Conservation (phyloP, 208 protist species). For the Wallacemonas sp. region DNA sequence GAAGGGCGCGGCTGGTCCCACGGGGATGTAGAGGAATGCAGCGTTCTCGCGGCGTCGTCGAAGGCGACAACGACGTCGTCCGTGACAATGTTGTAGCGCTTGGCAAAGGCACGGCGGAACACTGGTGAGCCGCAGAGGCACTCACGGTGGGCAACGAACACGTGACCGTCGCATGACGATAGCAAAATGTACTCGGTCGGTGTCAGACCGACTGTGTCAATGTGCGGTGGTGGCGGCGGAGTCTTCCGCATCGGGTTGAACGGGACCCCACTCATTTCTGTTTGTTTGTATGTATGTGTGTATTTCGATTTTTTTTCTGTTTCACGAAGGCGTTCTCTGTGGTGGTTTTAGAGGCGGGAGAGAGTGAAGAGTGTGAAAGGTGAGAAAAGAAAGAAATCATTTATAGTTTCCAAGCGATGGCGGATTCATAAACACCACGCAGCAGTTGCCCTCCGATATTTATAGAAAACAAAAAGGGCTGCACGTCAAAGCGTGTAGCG, state of each 20-base stretch:
- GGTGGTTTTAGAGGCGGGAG: no score
- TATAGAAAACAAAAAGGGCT: no score
- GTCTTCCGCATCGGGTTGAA: conserved; percentile 91
- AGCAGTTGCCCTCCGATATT: no score
- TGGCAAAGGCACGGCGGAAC: conserved; percentile 53
- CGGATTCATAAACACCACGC: no score
- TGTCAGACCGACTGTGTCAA: conserved; percentile 64
- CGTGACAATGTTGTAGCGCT: conserved; percentile 32
- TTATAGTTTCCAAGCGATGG: no score
- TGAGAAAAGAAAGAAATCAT: no score
- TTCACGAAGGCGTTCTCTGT: no score
- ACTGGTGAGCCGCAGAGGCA: conserved; percentile 64
- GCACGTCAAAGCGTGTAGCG: no score
- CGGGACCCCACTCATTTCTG: conserved; percentile 44
- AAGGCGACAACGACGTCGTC: conserved; percentile 40
- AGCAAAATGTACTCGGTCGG: conserved; percentile 60
- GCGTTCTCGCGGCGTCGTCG: background rate
- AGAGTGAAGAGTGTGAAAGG: no score
- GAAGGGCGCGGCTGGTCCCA: background rate
- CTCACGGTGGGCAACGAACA: conserved; percentile 56
- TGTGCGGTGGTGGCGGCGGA: conserved; percentile 74
- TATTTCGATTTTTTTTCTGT: conserved; percentile 5
- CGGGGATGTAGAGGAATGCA: conserved; percentile 3
- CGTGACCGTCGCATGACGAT: conserved; percentile 33
- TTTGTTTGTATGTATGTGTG: conserved; percentile 21